Evolutionary conservation across 2,329 filamentous ascomycete species (phyloP).

Genomic region (Ascosphaera aggregata): DNA sequence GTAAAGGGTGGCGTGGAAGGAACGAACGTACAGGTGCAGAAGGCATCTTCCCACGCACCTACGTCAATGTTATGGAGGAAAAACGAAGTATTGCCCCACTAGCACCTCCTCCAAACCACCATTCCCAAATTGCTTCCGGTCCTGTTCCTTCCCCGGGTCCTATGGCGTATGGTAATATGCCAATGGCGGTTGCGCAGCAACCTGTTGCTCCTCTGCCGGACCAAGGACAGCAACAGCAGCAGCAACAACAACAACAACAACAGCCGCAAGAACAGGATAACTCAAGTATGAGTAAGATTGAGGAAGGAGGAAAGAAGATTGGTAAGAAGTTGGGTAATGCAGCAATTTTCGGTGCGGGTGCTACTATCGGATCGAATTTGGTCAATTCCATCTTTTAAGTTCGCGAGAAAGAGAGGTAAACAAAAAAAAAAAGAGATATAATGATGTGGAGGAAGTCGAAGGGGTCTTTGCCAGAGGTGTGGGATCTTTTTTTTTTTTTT

Average conservation of each 20-base stretch:
- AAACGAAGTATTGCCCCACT: constrained; percentile 20
- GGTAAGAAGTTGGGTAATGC: constrained; percentile 79
- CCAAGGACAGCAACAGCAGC: constrained; percentile 10
- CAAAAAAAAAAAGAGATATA: not conserved
- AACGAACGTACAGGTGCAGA: constrained; percentile 64
- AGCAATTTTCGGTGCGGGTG: constrained; percentile 81
- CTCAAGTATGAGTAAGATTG: constrained; percentile 33
- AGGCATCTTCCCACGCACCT: constrained; percentile 88
- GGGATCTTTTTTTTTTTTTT: not conserved
- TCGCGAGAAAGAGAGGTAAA: not conserved
- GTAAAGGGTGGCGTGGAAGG: constrained; percentile 51
- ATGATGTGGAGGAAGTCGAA: not conserved
- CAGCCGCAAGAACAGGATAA: not conserved
- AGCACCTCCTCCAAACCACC: constrained; percentile 15
- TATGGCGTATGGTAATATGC: constrained; percentile 33
- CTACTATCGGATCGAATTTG: constrained; percentile 71
- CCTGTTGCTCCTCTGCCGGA: constrained; percentile 18
- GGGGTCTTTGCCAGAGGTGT: not conserved
- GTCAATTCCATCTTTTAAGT: constrained; percentile 72
- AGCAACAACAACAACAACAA: not conserved
- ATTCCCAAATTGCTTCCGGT: constrained; percentile 10
- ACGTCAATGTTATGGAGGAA: constrained; percentile 50
- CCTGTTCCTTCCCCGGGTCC: not conserved
- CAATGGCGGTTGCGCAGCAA: constrained; percentile 45
- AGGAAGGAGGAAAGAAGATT: constrained; percentile 74